Evolutionary conservation across 768 basidiomycete species (phyloP).

Genomic region (Pisolithus microcarpus): DNA sequence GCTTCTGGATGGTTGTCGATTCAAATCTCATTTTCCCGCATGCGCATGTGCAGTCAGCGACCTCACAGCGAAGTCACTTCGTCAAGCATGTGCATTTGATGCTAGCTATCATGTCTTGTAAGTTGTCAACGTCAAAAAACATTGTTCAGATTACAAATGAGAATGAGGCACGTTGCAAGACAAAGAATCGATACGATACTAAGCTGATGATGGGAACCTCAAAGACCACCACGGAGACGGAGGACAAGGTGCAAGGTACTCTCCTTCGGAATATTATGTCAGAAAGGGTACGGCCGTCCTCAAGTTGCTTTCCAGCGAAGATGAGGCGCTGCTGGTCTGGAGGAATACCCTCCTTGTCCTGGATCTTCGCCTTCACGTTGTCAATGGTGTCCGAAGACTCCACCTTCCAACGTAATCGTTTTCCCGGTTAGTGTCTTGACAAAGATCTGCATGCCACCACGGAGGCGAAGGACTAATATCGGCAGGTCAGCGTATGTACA

Average conservation of each 20-base stretch:
- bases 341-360: neutral
- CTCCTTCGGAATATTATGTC: conserved; percentile 68
- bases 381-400: neutral
- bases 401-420: conserved; percentile 63
- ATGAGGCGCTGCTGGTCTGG: neutral
- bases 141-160: too few species aligned
- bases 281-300: conserved; percentile 66
- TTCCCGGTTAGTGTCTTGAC: conserved; percentile 62
- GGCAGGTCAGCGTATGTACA: conserved; percentile 65
- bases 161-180: too few species aligned
- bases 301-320: conserved; percentile 37
- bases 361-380: neutral
- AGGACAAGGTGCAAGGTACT: conserved; percentile 56
- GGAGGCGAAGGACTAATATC: conserved; percentile 79
- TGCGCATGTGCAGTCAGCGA: too few species aligned
- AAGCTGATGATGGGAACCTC: neutral
- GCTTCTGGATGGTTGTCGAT: too few species aligned
- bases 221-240: conserved; percentile 61
- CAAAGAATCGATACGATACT: too few species aligned
- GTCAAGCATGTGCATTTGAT: too few species aligned
- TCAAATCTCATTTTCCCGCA: too few species aligned
- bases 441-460: conserved; percentile 63
- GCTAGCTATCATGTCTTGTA: too few species aligned
- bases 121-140: too few species aligned
- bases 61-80: too few species aligned